These are phyloP conservation scores for Sapria himalayana DNA, from an alignment of 345 rosid species.

Conservation along the genomic window DNA sequence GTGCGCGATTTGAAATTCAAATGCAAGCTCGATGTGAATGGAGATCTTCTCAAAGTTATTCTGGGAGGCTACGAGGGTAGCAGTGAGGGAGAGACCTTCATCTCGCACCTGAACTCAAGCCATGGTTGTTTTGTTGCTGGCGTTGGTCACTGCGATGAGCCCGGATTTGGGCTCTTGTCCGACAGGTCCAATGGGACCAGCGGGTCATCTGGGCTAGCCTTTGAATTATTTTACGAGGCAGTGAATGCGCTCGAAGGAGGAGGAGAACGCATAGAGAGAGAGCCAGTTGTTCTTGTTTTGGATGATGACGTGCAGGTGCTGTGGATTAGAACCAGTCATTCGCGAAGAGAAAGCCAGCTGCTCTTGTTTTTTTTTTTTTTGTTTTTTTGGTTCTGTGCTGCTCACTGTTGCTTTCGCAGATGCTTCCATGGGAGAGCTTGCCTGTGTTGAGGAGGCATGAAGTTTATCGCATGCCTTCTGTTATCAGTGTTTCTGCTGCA, in stretches of 20 bases:
- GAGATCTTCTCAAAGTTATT: slow-evolving; percentile 32
- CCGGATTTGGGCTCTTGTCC: slow-evolving; percentile 13
- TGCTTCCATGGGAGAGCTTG: slow-evolving; percentile 97
- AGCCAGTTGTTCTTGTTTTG: slow-evolving; percentile 52
- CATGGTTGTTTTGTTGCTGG: slow-evolving; percentile 44
- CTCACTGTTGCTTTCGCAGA: slow-evolving; percentile 17
- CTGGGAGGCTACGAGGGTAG: slow-evolving; percentile 28
- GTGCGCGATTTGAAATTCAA: slow-evolving; percentile 37
- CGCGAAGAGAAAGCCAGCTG: not conserved
- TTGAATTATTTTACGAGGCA: slow-evolving; percentile 39
- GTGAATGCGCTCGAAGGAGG: slow-evolving; percentile 26
- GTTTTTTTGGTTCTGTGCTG: not conserved
- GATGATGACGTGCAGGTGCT: slow-evolving; percentile 73
- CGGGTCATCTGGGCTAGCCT: slow-evolving; percentile 24
- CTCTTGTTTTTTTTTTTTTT: not conserved
- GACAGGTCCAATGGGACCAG: slow-evolving; percentile 11
- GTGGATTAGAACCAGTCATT: not conserved
- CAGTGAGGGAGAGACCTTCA: slow-evolving; percentile 23
- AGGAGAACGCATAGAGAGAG: slow-evolving; percentile 23
- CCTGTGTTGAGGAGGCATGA: slow-evolving; percentile 68
- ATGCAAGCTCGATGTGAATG: slow-evolving; percentile 49
- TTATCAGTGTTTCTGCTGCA: slow-evolving; percentile 40
- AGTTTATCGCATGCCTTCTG: slow-evolving; percentile 91
- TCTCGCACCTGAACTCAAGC: slow-evolving; percentile 20
- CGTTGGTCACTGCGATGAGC: slow-evolving; percentile 18